Percentiles rank a stretch among this genome's conserved stretches.
Conservation (phyloP, 2,329 filamentous ascomycete species). For the Ascochyta lentis region DNA sequence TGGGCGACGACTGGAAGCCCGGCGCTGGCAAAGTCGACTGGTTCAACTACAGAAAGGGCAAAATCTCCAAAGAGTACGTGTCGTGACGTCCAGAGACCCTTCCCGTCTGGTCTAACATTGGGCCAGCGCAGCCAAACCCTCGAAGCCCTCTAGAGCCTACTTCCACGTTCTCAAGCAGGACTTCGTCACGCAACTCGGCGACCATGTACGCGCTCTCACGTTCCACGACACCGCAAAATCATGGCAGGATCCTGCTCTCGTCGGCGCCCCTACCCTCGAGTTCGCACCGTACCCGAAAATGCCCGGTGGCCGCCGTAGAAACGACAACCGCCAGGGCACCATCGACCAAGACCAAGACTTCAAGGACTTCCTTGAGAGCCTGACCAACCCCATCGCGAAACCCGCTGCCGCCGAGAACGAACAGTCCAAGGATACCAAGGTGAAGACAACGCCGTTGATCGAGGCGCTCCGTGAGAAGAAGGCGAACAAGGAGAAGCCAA, state of each 20-base stretch:
- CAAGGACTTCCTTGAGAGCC: conserved; percentile 85
- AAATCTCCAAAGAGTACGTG: conserved; percentile 82
- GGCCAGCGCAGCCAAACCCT: conserved; percentile 71
- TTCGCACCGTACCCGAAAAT: conserved; percentile 84
- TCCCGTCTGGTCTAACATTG: conserved; percentile 14
- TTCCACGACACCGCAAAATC: conserved; percentile 87
- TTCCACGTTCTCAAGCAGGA: conserved; percentile 78
- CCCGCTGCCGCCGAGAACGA: conserved; percentile 60
- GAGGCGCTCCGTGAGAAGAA: conserved; percentile 93
- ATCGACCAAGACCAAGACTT: conserved; percentile 98
- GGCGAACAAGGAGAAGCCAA: conserved; percentile 69
- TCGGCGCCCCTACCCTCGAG: conserved; percentile 81
- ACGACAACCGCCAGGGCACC: conserved; percentile 86
- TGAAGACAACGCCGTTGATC: conserved; percentile 85
- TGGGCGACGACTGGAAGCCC: conserved; percentile 82
- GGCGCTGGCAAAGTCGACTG: conserved; percentile 87
- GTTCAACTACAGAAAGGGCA: conserved; percentile 75
- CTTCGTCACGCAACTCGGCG: conserved; percentile 70
- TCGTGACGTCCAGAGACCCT: conserved; percentile 36
- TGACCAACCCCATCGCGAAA: conserved; percentile 76
- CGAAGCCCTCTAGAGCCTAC: conserved; percentile 80
- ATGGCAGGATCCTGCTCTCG: conserved; percentile 71
- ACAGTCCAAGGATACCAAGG: conserved; percentile 64
- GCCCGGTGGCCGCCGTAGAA: conserved; percentile 74
- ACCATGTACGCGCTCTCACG: conserved; percentile 69